Evolutionary conservation across 805 yeast species (phyloP).

Genomic region (Myxozyma nipponensis): DNA sequence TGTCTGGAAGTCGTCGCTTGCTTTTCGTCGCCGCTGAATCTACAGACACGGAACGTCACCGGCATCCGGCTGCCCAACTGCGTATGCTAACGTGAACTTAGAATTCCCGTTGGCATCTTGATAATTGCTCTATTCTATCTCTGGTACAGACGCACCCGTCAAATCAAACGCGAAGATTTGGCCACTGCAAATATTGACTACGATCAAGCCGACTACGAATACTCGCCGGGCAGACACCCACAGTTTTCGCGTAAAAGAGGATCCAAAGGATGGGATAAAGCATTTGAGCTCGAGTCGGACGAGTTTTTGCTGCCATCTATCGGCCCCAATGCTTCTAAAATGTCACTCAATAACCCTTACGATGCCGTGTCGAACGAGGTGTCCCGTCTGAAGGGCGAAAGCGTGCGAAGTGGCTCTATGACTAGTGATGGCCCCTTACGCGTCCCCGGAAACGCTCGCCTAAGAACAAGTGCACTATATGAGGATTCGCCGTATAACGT

Average conservation of each 20-base stretch:
- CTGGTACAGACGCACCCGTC: constrained; percentile 35
- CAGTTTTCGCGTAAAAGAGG: not conserved
- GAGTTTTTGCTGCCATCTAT: constrained; percentile 13
- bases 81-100: constrained; percentile 25
- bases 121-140: constrained; percentile 34
- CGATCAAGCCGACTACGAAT: constrained; percentile 34
- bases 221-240: constrained; percentile 8
- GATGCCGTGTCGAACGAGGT: constrained; percentile 9
- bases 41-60: too few species aligned
- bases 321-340: constrained; percentile 7
- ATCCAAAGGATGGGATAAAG: not conserved
- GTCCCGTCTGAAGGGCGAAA: constrained; percentile 2
- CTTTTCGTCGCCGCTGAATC: too few species aligned
- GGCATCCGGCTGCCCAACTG: not conserved
- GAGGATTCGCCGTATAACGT: not conserved
- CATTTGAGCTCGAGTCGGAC: not conserved
- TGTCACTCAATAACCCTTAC: constrained; percentile 21
- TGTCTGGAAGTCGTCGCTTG: too few species aligned
- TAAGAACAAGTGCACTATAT: not conserved
- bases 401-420: not conserved
- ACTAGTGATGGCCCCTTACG: not conserved
- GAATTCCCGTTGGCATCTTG: constrained; percentile 40
- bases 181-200: constrained; percentile 37
- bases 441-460: constrained; percentile 1
- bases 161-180: constrained; percentile 38